phyloP scores from a whole-genome alignment of 768 basidiomycete species.

The Tephrocybe sp. region DNA sequence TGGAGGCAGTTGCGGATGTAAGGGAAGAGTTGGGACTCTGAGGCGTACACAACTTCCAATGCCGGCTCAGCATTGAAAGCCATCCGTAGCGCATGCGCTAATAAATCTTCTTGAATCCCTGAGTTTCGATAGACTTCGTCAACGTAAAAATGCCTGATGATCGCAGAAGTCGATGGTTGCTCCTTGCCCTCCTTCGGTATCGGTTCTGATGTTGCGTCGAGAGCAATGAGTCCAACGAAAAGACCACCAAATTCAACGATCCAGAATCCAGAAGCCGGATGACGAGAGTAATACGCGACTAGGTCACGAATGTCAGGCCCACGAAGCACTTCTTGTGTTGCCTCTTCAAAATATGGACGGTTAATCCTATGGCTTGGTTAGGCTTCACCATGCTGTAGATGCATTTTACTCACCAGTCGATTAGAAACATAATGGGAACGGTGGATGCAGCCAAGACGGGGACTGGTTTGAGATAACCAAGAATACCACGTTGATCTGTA shows the following conservation, averaged over 20 bases:
- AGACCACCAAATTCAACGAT: slow-evolving; percentile 58
- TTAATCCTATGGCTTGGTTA: slow-evolving; percentile 53
- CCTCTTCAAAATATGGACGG: slow-evolving; percentile 64
- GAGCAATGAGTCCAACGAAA: slow-evolving; percentile 67
- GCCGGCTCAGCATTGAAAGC: slow-evolving; percentile 49
- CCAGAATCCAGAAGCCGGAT: slow-evolving; percentile 68
- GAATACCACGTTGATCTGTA: slow-evolving; percentile 34
- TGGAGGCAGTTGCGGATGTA: slow-evolving; percentile 49
- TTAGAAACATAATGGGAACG: slow-evolving; percentile 61
- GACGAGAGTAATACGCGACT: slow-evolving; percentile 53
- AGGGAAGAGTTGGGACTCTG: slow-evolving; percentile 48
- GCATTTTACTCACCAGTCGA: slow-evolving; percentile 61
- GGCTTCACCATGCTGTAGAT: background rate
- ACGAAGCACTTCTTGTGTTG: slow-evolving; percentile 49
- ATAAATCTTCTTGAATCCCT: slow-evolving; percentile 63
- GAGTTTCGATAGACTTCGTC: slow-evolving; percentile 61
- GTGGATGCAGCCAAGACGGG: slow-evolving; percentile 66
- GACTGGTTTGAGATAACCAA: slow-evolving; percentile 58
- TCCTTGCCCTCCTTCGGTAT: slow-evolving; percentile 19
- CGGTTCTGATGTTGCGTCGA: slow-evolving; percentile 59
- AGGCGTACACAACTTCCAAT: slow-evolving; percentile 45
- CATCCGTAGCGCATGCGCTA: slow-evolving; percentile 55
- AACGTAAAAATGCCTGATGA: slow-evolving; percentile 74
- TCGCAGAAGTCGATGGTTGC: slow-evolving; percentile 49
- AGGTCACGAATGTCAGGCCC: slow-evolving; percentile 57